Percentiles rank a stretch among this genome's conserved stretches.
phyloP scores from a whole-genome alignment of 140 eudicot species.

The Ambrosia hybrid region DNA sequence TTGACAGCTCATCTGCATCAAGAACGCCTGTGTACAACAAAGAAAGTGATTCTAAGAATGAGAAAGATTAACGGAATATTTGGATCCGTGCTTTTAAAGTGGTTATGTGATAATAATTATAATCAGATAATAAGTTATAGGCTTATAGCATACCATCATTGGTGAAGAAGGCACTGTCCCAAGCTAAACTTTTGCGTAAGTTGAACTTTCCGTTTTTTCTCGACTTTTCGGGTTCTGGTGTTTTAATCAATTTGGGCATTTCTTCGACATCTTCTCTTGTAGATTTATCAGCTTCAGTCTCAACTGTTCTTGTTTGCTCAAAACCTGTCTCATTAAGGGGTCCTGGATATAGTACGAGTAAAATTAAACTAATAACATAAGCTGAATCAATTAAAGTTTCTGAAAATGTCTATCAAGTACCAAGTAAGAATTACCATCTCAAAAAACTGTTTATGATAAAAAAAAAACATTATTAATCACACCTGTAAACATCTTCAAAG shows the following conservation, averaged over 20 bases:
- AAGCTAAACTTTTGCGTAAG: constrained; percentile 94
- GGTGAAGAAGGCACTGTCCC: constrained; percentile 95
- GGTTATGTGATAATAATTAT: constrained; percentile 3
- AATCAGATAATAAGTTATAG: background rate
- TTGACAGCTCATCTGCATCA: constrained; percentile 87
- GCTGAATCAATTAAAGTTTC: background rate
- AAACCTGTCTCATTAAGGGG: constrained; percentile 21
- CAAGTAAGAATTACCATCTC: background rate
- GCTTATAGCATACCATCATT: constrained; percentile 58
- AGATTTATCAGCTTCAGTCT: constrained; percentile 25
- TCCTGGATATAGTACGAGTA: constrained; percentile 26
- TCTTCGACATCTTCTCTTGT: constrained; percentile 26
- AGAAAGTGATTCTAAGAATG: background rate
- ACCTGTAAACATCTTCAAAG: background rate
- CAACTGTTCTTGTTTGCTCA: constrained; percentile 30
- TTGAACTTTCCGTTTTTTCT: constrained; percentile 54
- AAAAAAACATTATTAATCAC: background rate
- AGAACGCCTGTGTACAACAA: constrained; percentile 63
- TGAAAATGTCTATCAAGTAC: no score
- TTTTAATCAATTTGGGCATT: constrained; percentile 44
- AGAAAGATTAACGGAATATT: background rate
- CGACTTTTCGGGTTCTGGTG: constrained; percentile 45
- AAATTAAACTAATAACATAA: constrained; percentile 11
- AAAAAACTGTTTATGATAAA: constrained; percentile 5
- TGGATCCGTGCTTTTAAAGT: background rate